Base-by-base conservation (phyloP, 768 basidiomycete genomes). In the Phanerodontia chrysosporium region DNA sequence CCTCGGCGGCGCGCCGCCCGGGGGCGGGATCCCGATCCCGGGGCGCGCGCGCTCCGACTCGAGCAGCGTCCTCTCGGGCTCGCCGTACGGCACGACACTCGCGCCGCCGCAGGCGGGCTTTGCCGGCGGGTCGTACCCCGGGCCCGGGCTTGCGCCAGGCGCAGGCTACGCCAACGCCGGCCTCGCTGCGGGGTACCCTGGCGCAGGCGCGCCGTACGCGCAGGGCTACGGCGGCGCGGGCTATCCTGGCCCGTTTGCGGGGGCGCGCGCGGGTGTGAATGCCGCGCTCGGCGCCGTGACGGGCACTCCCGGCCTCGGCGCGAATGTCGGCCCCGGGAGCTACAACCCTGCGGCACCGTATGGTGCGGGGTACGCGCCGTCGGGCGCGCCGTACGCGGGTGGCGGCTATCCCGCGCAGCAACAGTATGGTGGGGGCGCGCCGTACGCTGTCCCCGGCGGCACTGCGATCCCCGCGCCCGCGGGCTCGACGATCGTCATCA, bases 401-500 rank as follows among this genome's bases (percentile, higher is more conserved):
- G 24, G 46, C 14, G 25, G 52, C 12, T 51, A 51, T 29, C 18
- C 36, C 4, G 52, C 52, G 8, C 21, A 36, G 1, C 22, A 42
- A 18, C 44, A 45, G 29, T 52, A 58, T 29, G 44, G 60, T 8
- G 49, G 49, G 29, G 63, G 54, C 14, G 49, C 30, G 3, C 29
- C 61, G 42, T 63, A 61, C 27, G 57, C 35, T 2, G 48, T 44
- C 3, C 32, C 61, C n/a, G 58, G 48, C 12, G 45, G 42, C 42
- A 52, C 16, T 1, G 14, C 57, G 51, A 54, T 55, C 53, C 45
- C 64, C 58, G 44, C 61, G 44, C 61, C 63, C 1, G 58, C 64
- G 6, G 68, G 66, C 14, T 65, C 68, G 45, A 67, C 68, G 14
- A 62, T 69, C 55, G 65, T 69, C 51, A 57, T 65, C 51, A 49